Base-by-base conservation (phyloP, 208 protist species). In the Wallacemonas sp. region DNA sequence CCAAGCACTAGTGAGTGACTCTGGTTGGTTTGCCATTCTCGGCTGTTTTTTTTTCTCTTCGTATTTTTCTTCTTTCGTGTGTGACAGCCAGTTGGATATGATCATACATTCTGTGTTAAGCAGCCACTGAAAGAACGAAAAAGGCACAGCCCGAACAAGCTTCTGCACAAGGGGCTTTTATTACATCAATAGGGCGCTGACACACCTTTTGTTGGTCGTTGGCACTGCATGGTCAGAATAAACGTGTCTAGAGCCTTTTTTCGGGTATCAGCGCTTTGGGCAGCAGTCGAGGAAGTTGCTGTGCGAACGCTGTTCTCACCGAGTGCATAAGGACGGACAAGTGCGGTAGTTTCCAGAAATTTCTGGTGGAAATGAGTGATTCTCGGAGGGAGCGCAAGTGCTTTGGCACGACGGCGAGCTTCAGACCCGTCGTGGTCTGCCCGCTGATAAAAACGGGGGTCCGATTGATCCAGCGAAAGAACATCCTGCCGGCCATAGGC, bases 121-220 rank as follows among this genome's bases (percentile, higher is more conserved):
- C n/a, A n/a, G n/a, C n/a, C n/a, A n/a, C n/a, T n/a, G n/a, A n/a
- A n/a, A n/a, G n/a, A n/a, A n/a, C n/a, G n/a, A n/a, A n/a, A n/a
- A n/a, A n/a, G n/a, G n/a, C n/a, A n/a, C n/a, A n/a, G n/a, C n/a
- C n/a, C n/a, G n/a, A n/a, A n/a, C n/a, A n/a, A n/a, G n/a, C n/a
- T n/a, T n/a, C n/a, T n/a, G n/a, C n/a, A n/a, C n/a, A n/a, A n/a
- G n/a, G n/a, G n/a, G n/a, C n/a, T n/a, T n/a, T n/a, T n/a, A n/a
- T 28, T 54, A 39, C 44, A 46, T 62, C 68, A 80, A 44, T 66
- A 73, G 30, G 67, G 70, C 1, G 46, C 27, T 39, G 73, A 77
- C 6, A 88, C 42, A 12, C 82, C 82, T 65, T 88, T 88, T 14
- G 70, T 80, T 22, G 82, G 82, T 0, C 82, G 70, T 55, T 72